Base-by-base conservation (phyloP, 441 rosid species). In the Brassica balearica region DNA sequence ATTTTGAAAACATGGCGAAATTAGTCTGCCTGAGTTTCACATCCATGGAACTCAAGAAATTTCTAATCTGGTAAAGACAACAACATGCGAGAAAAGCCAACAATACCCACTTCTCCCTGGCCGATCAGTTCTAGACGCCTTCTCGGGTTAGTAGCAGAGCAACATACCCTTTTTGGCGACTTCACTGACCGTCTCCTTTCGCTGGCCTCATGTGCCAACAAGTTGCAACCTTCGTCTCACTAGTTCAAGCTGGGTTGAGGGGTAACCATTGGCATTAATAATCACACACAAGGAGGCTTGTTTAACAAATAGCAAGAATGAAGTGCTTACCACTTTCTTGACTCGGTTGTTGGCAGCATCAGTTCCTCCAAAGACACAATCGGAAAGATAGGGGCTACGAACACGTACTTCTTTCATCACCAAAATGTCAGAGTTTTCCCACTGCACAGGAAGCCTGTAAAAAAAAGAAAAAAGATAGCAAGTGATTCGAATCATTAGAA, bases 391-490 rank as follows among this genome's bases (percentile, higher is more conserved):
- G 0, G 98, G 99, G 80, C 94, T 93, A 82, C 83, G 81, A 71
- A 95, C 97, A 38, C 96, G 89, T 56, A 93, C 99, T 82, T 93
- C 96, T 71, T 90, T 87, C 97, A 90, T 86, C 78, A 93, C 98
- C 82, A 95, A 87, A 22, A 95, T 93, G 81, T 72, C 88, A 20
- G 95, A 87, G 85, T 93, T 90, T 73, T 93, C 99, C 99, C 99
- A 93, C 71, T 90, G 92, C 70, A 95, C 99, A 59, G 99, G 97
- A 79, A 91, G 96, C 90, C 98, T 93, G 84, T 23, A 75, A 23
- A 48, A 34, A 0, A 34, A 0, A 14, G 70, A 32, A 29, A 60
- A 73, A 14, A 3, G 38, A 19, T 17, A 60, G 15, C 11, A 8
- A 38, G 71, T 12, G 71, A 36, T 77, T 62, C 11, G 3, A 36